These are phyloP conservation scores for Sclerotiophoma versabilis DNA, from an alignment of 2,329 filamentous ascomycete genomes.

Conservation along the genomic window DNA sequence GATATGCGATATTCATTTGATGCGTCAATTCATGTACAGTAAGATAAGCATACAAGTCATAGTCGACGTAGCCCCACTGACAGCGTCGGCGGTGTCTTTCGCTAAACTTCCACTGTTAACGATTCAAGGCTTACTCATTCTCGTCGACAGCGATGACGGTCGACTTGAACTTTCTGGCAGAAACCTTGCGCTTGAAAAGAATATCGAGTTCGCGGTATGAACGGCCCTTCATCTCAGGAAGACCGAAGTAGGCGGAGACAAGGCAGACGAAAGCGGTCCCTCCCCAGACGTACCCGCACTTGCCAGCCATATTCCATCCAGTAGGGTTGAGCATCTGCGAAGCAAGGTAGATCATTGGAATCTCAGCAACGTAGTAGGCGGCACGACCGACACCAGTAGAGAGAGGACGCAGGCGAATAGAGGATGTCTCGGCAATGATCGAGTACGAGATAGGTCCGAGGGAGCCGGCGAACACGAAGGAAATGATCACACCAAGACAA, in stretches of 20 bases:
- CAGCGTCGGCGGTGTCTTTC: no score
- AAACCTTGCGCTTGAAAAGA: conserved; percentile 53
- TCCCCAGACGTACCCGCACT: conserved; percentile 42
- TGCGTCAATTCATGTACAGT: no score
- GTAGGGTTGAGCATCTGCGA: conserved; percentile 58
- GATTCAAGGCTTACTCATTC: conserved; percentile 62
- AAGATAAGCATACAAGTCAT: no score
- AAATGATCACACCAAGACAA: conserved; percentile 68
- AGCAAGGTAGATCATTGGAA: conserved; percentile 70
- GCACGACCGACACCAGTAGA: conserved; percentile 69
- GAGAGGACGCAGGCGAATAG: conserved; percentile 67
- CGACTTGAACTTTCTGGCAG: conserved; percentile 63
- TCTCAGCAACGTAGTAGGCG: conserved; percentile 68
- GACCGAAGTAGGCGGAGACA: conserved; percentile 56
- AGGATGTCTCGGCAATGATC: conserved; percentile 71
- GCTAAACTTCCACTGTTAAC: background rate
- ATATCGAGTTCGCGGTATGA: conserved; percentile 58
- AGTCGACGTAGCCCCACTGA: no score
- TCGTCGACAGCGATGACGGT: conserved; percentile 64
- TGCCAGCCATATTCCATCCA: conserved; percentile 47
- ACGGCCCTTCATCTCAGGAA: conserved; percentile 63
- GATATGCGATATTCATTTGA: no score
- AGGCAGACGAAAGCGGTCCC: conserved; percentile 62
- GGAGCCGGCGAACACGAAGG: conserved; percentile 68
- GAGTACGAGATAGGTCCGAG: conserved; percentile 71